A percentile compares a stretch with the other conserved stretches of the same genome.
These are phyloP conservation scores for Hansenula anomala DNA, from an alignment of 1,139 yeast genomes.

Conservation along the genomic window DNA sequence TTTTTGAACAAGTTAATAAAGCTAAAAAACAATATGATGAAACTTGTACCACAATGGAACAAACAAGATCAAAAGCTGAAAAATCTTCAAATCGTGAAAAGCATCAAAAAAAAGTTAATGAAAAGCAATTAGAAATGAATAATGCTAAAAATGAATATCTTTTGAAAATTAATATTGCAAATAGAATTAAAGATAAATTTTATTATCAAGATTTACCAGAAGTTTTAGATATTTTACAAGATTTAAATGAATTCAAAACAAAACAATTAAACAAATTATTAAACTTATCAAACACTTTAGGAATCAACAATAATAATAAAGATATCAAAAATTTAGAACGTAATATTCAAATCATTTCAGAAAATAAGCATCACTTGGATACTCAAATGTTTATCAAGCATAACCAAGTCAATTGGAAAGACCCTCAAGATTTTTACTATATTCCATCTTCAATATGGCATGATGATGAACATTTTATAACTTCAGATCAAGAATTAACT, in stretches of 20 bases:
- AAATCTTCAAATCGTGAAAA: slow-evolving; percentile 49
- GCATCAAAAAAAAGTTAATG: slow-evolving; percentile 51
- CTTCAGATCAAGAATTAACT: slow-evolving; percentile 57
- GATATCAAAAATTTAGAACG: slow-evolving; percentile 47
- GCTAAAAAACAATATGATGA: slow-evolving; percentile 75
- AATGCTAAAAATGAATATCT: slow-evolving; percentile 78
- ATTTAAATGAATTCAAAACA: slow-evolving; percentile 76
- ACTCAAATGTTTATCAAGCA: slow-evolving; percentile 92
- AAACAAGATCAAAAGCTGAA: slow-evolving; percentile 68
- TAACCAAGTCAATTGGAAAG: slow-evolving; percentile 71
- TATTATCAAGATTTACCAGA: slow-evolving; percentile 94
- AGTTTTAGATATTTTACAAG: slow-evolving; percentile 79
- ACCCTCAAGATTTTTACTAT: slow-evolving; percentile 80
- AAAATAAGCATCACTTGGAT: slow-evolving; percentile 73
- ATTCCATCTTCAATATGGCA: slow-evolving; percentile 96
- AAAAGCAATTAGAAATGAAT: slow-evolving; percentile 78
- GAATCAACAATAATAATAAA: slow-evolving; percentile 51
- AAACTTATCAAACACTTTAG: slow-evolving; percentile 57
- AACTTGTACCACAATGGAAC: slow-evolving; percentile 76
- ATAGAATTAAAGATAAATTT: slow-evolving; percentile 87
- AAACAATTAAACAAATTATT: slow-evolving; percentile 66
- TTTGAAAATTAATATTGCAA: slow-evolving; percentile 76
- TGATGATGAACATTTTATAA: slow-evolving; percentile 79
- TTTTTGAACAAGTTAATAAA: slow-evolving; percentile 64
- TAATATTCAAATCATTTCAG: slow-evolving; percentile 55